phyloP scores from a whole-genome alignment of 441 rosid species.

The Aquilaria agallochum region DNA sequence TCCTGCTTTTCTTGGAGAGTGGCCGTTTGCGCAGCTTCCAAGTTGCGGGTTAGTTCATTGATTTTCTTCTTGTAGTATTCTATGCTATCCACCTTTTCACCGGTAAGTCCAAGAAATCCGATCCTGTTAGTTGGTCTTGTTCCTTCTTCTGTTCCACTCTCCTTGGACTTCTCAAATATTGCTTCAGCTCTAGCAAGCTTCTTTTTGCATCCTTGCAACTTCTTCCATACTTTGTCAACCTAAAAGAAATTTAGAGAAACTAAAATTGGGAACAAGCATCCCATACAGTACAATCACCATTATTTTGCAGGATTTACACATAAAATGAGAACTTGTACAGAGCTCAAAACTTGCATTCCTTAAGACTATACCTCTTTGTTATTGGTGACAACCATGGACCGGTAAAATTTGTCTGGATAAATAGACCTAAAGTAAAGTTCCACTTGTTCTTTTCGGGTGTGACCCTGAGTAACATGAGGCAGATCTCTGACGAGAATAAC shows the following conservation, averaged over 20 bases:
- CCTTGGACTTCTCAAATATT: conserved; percentile 33
- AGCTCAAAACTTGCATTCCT: too few species aligned
- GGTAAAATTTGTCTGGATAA: conserved; percentile 65
- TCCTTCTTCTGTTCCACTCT: conserved; percentile 33
- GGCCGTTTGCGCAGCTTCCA: conserved; percentile 61
- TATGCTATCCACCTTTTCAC: conserved; percentile 61
- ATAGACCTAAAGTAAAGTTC: conserved; percentile 71
- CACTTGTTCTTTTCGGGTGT: conserved; percentile 61
- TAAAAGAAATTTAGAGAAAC: conserved; percentile 13
- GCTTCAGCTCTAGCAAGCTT: conserved; percentile 76
- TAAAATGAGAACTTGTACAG: too few species aligned
- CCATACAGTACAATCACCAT: too few species aligned
- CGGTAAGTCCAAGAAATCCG: conserved; percentile 57
- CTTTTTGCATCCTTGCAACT: conserved; percentile 64
- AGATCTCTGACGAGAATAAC: conserved; percentile 76
- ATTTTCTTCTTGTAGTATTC: conserved; percentile 55
- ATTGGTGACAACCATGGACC: conserved; percentile 67
- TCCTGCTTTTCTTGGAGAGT: conserved; percentile 69
- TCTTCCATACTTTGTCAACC: conserved; percentile 60
- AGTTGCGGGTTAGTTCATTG: conserved; percentile 38
- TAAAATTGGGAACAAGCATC: too few species aligned
- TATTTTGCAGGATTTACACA: too few species aligned
- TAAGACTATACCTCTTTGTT: conserved; percentile 44
- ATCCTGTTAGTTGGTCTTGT: conserved; percentile 48
- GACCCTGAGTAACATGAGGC: conserved; percentile 50